Conservation (phyloP, 257 asterid genomes). For the Penstemon davidsonii region DNA sequence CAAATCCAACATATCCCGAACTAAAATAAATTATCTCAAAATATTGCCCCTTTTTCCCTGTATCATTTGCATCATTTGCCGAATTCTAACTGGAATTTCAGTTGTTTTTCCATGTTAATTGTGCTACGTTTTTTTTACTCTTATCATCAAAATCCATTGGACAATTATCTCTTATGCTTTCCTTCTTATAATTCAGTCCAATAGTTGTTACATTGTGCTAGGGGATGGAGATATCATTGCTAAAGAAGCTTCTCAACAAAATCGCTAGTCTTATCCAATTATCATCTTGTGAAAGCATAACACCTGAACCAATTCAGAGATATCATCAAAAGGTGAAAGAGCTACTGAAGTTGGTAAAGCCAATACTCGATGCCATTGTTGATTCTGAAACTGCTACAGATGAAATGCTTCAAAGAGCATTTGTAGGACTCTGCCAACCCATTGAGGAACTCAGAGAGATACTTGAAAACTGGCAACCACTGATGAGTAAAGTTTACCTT, state of each 20-base stretch:
- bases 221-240: slow-evolving; percentile 76
- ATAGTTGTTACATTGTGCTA: slow-evolving; percentile 36
- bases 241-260: slow-evolving; percentile 64
- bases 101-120: background rate
- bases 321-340: slow-evolving; percentile 57
- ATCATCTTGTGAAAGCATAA: slow-evolving; percentile 52
- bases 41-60: background rate
- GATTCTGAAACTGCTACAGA: slow-evolving; percentile 48
- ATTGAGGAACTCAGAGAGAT: slow-evolving; percentile 65
- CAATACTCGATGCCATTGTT: slow-evolving; percentile 55
- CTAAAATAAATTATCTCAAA: background rate
- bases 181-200: slow-evolving; percentile 15
- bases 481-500: slow-evolving; percentile 84
- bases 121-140: background rate
- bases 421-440: slow-evolving; percentile 50
- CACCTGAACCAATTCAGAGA: slow-evolving; percentile 57
- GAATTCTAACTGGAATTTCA: background rate
- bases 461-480: slow-evolving; percentile 61
- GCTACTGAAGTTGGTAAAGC: slow-evolving; percentile 61
- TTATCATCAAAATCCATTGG: background rate
- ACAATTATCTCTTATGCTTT: slow-evolving; percentile 15
- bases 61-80: background rate
- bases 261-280: slow-evolving; percentile 51
- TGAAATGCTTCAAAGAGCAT: slow-evolving; percentile 61
- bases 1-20: too few relatives aligned